A percentile compares a stretch with the other conserved stretches of the same genome.
Evolutionary conservation across 176 grass and related monocot species (phyloP).

Genomic region (Triticum urartu): DNA sequence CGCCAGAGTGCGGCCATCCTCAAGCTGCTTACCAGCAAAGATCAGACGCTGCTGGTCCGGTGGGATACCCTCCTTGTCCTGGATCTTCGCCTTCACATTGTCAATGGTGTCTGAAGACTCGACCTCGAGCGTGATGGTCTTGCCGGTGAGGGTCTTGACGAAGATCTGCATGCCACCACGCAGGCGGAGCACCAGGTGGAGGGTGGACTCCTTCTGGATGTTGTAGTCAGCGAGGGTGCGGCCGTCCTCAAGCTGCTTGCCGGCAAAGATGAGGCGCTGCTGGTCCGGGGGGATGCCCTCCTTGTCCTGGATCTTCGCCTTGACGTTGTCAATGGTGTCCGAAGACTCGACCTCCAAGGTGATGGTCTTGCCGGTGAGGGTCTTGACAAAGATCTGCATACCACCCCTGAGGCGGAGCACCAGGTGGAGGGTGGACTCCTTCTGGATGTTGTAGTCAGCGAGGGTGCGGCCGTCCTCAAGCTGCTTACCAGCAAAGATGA

Average conservation of each 20-base stretch:
- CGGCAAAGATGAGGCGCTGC: slow-evolving; percentile 58
- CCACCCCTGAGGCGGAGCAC: slow-evolving; percentile 46
- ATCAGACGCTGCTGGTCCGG: slow-evolving; percentile 79
- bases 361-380: slow-evolving; percentile 73
- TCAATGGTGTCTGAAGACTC: slow-evolving; percentile 67
- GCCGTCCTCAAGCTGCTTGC: slow-evolving; percentile 65
- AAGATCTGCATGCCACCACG: slow-evolving; percentile 70
- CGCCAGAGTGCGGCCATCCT: slow-evolving; percentile 58
- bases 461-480: slow-evolving; percentile 71
- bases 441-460: slow-evolving; percentile 66
- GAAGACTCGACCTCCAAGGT: slow-evolving; percentile 61
- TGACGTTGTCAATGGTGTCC: slow-evolving; percentile 69
- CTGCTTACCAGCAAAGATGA: slow-evolving; percentile 55
- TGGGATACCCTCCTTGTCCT: slow-evolving; percentile 89
- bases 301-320: slow-evolving; percentile 90
- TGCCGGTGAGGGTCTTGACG: slow-evolving; percentile 69
- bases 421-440: slow-evolving; percentile 63
- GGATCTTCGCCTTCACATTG: slow-evolving; percentile 80
- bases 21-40: slow-evolving; percentile 64
- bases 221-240: slow-evolving; percentile 65
- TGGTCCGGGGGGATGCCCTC: slow-evolving; percentile 85
- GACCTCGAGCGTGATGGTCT: slow-evolving; percentile 79
- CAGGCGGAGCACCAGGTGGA: slow-evolving; percentile 50
- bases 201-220: slow-evolving; percentile 71
- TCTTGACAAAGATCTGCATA: slow-evolving; percentile 79